Evolutionary conservation across 179 eudicot genomes (phyloP).

Genomic region (Carnegiea gigantea): DNA sequence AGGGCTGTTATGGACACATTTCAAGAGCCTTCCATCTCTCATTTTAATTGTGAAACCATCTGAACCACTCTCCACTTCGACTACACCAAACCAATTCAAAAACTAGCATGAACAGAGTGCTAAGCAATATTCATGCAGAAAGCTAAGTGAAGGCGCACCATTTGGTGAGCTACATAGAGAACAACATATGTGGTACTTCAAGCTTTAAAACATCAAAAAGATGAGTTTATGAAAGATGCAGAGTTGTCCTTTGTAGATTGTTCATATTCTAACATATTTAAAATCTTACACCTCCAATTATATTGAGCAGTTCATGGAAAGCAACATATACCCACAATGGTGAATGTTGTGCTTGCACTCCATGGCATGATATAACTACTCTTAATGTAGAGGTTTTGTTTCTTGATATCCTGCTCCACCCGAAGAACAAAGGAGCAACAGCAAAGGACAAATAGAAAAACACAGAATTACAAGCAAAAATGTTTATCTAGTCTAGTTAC

Average conservation of each 20-base stretch:
- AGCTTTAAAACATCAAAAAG: neutral
- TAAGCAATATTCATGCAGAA: neutral
- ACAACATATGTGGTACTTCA: neutral
- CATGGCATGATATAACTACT: constrained; percentile 3
- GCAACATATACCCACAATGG: neutral
- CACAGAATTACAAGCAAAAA: neutral
- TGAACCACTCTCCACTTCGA: constrained; percentile 86
- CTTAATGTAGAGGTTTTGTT: neutral
- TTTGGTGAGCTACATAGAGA: neutral
- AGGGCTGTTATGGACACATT: constrained; percentile 84
- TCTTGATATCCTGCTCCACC: neutral
- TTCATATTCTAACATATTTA: neutral
- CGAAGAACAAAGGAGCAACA: neutral
- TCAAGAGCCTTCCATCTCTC: constrained; percentile 81
- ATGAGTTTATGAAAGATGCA: neutral
- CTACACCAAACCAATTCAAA: constrained; percentile 37
- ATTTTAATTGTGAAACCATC: constrained; percentile 85
- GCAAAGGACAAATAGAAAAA: neutral
- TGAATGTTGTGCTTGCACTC: neutral
- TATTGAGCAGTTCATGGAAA: neutral
- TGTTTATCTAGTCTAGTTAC: neutral
- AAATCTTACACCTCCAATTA: neutral
- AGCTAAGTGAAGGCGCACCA: neutral
- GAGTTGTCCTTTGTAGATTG: neutral
- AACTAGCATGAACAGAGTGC: neutral